These are phyloP conservation scores for Anisogramma anomala DNA, from an alignment of 2,329 filamentous ascomycete species.

Conservation along the genomic window DNA sequence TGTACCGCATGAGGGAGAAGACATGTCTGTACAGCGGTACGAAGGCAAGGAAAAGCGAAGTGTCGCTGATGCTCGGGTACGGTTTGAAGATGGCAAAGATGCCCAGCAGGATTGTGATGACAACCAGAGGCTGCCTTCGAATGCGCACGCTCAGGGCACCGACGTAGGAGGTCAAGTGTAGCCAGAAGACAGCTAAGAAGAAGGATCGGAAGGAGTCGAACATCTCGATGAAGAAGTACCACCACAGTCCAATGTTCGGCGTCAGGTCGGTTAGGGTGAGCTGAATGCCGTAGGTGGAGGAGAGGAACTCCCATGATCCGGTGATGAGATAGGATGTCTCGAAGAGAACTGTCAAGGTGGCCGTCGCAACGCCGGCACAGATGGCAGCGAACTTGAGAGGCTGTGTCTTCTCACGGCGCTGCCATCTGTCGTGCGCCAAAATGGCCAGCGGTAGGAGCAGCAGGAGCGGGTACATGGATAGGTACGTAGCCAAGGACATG, in stretches of 20 bases:
- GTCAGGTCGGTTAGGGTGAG: conserved; percentile 84
- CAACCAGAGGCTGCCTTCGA: conserved; percentile 74
- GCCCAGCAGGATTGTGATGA: conserved; percentile 72
- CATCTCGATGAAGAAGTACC: conserved; percentile 99
- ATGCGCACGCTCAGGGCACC: conserved; percentile 75
- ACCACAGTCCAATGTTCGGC: conserved; percentile 93
- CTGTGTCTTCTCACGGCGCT: conserved; percentile 1
- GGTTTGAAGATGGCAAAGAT: conserved; percentile 94
- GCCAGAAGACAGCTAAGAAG: conserved; percentile 96
- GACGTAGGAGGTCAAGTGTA: conserved; percentile 85
- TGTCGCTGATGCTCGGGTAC: conserved; percentile 86
- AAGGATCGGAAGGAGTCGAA: conserved; percentile 96
- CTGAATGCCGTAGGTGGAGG: conserved; percentile 86
- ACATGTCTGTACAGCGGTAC: conserved; percentile 83
- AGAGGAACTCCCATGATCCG: conserved; percentile 76
- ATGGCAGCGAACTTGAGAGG: conserved; percentile 42
- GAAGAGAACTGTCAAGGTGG: conserved; percentile 51
- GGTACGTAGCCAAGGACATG: conserved; percentile 75
- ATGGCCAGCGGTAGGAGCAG: conserved; percentile 73
- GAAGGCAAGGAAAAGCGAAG: conserved; percentile 71
- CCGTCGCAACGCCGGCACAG: conserved; percentile 41
- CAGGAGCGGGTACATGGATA: conserved; percentile 83
- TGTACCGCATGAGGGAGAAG: conserved; percentile 87
- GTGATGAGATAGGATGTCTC: conserved; percentile 62
- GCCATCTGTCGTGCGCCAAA: conserved; percentile 59